These are phyloP conservation scores for Sisymbrium irio DNA, from an alignment of 345 rosid species.

Conservation along the genomic window DNA sequence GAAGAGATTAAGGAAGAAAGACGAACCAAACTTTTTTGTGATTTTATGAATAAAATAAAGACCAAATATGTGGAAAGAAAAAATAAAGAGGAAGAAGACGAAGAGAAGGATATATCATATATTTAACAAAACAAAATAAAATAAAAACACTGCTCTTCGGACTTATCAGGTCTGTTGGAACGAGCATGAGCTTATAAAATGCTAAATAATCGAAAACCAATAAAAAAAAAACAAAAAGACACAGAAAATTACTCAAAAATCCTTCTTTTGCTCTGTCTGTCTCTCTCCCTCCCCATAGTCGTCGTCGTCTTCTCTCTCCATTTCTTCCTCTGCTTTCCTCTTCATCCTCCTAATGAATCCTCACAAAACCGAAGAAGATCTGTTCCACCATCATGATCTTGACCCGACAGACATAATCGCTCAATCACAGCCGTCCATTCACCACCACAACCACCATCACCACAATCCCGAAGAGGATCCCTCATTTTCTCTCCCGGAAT, in stretches of 20 bases:
- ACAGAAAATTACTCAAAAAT: constrained; percentile 25
- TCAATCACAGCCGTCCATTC: constrained; percentile 54
- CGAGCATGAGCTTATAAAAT: constrained; percentile 20
- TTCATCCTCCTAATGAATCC: constrained; percentile 50
- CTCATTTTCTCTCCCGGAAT: constrained; percentile 57
- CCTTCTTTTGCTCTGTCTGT: background rate
- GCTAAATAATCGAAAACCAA: background rate
- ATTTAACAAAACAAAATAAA: background rate
- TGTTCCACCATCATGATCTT: constrained; percentile 52
- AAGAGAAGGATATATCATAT: background rate
- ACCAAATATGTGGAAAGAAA: background rate
- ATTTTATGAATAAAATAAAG: background rate
- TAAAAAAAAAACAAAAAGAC: background rate
- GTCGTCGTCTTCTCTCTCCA: constrained; percentile 19
- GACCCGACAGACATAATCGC: constrained; percentile 41
- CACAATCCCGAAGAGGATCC: constrained; percentile 48
- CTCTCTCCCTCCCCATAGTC: constrained; percentile 3
- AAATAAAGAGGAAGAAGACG: background rate
- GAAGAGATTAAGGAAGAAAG: too few species aligned
- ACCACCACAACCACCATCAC: constrained; percentile 15
- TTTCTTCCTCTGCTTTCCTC: background rate
- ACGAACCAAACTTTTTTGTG: too few species aligned
- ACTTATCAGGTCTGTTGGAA: constrained; percentile 28
- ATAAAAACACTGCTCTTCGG: background rate
- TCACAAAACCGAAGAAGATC: constrained; percentile 60